Base-by-base conservation (phyloP, 2,329 filamentous ascomycete species). In the Pyrenophora teres region DNA sequence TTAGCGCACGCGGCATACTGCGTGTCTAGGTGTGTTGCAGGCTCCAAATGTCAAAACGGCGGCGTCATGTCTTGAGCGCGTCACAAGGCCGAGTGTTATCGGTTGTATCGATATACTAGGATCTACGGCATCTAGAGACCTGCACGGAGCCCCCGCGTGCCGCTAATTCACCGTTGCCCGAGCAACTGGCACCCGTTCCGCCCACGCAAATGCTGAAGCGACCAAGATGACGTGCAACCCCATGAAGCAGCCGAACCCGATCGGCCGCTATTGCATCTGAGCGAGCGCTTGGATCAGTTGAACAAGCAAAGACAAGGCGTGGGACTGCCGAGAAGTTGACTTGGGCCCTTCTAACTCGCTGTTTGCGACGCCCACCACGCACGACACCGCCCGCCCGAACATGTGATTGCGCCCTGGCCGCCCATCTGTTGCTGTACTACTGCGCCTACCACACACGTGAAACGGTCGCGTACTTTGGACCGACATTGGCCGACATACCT, bases 101-200 rank as follows among this genome's bases (percentile, higher is more conserved):
- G 47, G 39, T 47, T 47, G 62, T 49, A 65, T 63, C 60, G 62
- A 66, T 60, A 64, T 44, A 57, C 67, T 62, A 63, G 51, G 42
- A 39, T 52, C 55, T 38, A 43, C 46, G 50, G 39, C 40, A 49
- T 52, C 35, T 52, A 30, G 45, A 47, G 45, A 37, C 33, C 33
- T 43, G 50, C 50, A 49, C 40, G 45, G 50, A 46, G 31, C 37
- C 46, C 53, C 56, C 57, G 47, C 57, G 42, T 42, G 49, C 16
- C 50, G 50, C 50, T 52, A 52, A 40, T 12, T 6, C n/a, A 10
- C 18, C 33, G 45, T 52, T 47, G 33, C 49, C 49, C 31, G 44
- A 42, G 49, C 49, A 52, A 52, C 49, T 32, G 44, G 44, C 38
- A 37, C 23, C 19, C 25, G 27, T 46, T 37, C 44, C 44, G 44